Evolutionary conservation across 768 basidiomycete species (phyloP).

Genomic region (Leccinellum rugosiceps): DNA sequence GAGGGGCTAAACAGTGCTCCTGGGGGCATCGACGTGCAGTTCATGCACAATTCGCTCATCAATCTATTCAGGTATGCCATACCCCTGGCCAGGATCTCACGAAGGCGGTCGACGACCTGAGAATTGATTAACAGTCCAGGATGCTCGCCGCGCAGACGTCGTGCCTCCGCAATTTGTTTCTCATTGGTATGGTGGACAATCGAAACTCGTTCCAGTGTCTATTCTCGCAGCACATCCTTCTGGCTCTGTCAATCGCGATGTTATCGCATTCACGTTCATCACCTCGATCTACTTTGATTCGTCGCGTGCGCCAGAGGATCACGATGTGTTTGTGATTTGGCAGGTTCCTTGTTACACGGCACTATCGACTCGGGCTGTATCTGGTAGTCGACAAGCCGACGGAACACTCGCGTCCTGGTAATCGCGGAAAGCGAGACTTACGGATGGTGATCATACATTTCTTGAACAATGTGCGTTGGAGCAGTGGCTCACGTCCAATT

Average conservation of each 20-base stretch:
- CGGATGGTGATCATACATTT: no score
- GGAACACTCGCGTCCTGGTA: no score
- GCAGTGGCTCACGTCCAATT: no score
- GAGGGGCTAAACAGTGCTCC: slow-evolving; percentile 46
- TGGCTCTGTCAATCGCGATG: background rate
- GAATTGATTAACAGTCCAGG: slow-evolving; percentile 43
- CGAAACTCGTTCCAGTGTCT: background rate
- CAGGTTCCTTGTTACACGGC: background rate
- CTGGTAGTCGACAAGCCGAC: no score
- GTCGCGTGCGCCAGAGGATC: background rate
- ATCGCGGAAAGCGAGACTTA: no score
- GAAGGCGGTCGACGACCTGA: slow-evolving; percentile 58
- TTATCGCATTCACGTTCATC: background rate
- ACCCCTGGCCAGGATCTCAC: slow-evolving; percentile 76
- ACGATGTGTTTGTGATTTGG: background rate
- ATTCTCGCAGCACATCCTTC: background rate
- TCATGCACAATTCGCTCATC: slow-evolving; percentile 68
- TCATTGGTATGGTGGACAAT: background rate
- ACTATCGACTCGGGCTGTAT: background rate
- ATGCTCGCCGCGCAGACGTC: slow-evolving; percentile 63
- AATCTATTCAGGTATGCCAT: slow-evolving; percentile 68
- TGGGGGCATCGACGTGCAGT: slow-evolving; percentile 44
- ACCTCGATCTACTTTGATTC: background rate
- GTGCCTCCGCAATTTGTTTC: background rate
- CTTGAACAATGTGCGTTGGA: fast-evolving